Percentiles rank a stretch among this genome's conserved stretches.
Evolutionary conservation across 1,139 yeast species (phyloP).

Genomic region (Kodamaea alishanica): DNA sequence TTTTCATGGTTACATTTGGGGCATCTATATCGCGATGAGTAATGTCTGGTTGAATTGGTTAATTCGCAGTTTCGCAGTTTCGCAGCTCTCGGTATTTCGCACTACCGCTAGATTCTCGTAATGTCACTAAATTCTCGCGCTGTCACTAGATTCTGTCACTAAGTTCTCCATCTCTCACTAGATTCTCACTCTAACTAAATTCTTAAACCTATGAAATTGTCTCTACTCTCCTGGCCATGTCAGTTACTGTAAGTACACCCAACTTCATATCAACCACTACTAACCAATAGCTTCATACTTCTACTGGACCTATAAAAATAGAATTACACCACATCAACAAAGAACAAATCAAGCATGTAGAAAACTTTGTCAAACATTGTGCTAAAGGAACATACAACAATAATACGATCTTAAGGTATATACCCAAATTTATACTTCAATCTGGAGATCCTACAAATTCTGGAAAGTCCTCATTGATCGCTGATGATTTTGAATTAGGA

Average conservation of each 20-base stretch:
- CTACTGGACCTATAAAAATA: slow-evolving; percentile 20
- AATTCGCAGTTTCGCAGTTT: no score
- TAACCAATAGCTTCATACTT: slow-evolving; percentile 13
- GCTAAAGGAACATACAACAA: slow-evolving; percentile 43
- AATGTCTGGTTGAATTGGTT: no score
- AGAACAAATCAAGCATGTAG: slow-evolving; percentile 13
- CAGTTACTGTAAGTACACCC: slow-evolving; percentile 16
- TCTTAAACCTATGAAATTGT: no score
- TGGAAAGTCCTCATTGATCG: slow-evolving; percentile 27
- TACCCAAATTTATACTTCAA: slow-evolving; percentile 45
- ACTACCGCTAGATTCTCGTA: no score
- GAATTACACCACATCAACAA: slow-evolving; percentile 13
- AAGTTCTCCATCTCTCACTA: no score
- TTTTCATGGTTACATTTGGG: neutral
- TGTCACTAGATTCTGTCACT: neutral
- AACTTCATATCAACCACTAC: neutral
- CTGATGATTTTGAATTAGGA: slow-evolving; percentile 5
- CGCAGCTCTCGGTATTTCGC: no score
- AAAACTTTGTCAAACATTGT: slow-evolving; percentile 40
- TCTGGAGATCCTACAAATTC: slow-evolving; percentile 50
- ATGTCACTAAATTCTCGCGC: no score
- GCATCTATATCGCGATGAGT: neutral
- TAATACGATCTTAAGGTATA: slow-evolving; percentile 39
- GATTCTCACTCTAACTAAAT: no score
- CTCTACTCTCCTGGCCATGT: slow-evolving; percentile 11